Evolutionary conservation across 2,329 filamentous ascomycete genomes (phyloP), one percentile per base, ranked within the genome.

Genomic region (Lasiodiplodia gonubiensis): DNA sequence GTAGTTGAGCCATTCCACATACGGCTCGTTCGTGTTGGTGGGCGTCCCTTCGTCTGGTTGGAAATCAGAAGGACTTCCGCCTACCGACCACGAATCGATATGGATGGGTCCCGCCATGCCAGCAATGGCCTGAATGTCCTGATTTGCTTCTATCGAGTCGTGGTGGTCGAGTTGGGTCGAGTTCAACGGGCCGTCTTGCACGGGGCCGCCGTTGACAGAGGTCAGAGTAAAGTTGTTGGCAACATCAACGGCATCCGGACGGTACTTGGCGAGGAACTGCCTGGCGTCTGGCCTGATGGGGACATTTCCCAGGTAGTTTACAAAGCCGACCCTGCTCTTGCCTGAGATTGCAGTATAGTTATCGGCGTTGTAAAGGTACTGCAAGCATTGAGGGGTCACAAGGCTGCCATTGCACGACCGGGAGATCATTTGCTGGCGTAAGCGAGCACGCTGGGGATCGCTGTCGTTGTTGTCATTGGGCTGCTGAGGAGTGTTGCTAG

Each of bases 1-100:
- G 75, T 87, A 86, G 66, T 86, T 83, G 8, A 90, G 80, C 80
- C 86, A 91, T n/a, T 83, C 82, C 0, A 91, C 80, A 75, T 91
- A 91, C 1, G 72, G 73, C 68, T 76, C 74, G 64, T 76, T 74
- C 3, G 74, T 69, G 42, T 70, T 65, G 8, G 42, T 39, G 16
- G 81, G 71, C 1, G 48, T 54, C 21, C 35, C 30, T 7, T 7
- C 14, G 46, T 85, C 80, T 3, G 85, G 80, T 18, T 80, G 76
- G 73, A 85, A 85, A 1, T 33, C 30, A 33, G 84, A 85, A 54
- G 82, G 59, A 30, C 77, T 79, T n/a, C 89, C 89, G 23, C 82
- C 88, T 0, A 86, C 89, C 61, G 84, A 86, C 76, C 86, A 91
- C 67, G 85, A 86, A 10, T 79, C 81, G 61, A 88, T 82, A 10